Evolutionary conservation across 169 alveolate species (phyloP).

Genomic region (Cryptosporidium canis): DNA sequence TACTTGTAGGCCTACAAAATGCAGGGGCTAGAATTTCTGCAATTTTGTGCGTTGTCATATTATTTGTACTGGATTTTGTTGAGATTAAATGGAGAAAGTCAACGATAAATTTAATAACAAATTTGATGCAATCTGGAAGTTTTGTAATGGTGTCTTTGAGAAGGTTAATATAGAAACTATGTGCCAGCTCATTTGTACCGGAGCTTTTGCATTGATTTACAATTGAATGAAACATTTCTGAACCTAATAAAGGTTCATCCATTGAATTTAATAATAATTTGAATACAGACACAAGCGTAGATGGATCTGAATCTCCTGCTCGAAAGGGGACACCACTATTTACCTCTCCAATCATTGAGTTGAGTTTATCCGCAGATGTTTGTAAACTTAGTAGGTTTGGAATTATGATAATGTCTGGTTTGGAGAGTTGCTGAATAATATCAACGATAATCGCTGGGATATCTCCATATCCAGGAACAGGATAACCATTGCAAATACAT

Average conservation of each 20-base stretch:
- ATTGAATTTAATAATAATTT: conserved; percentile 24
- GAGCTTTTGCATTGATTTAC: conserved; percentile 33
- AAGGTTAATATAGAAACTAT: conserved; percentile 25
- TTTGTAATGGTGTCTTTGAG: conserved; percentile 45
- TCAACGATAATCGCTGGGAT: conserved; percentile 61
- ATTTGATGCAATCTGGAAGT: conserved; percentile 7
- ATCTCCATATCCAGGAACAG: conserved; percentile 42
- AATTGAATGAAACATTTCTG: not conserved
- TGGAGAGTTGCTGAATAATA: conserved; percentile 36
- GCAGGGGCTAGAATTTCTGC: conserved; percentile 64
- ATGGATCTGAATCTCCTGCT: conserved; percentile 38
- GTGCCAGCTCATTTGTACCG: conserved; percentile 49
- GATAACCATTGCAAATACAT: conserved; percentile 30
- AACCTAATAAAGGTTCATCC: conserved; percentile 28
- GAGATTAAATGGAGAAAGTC: conserved; percentile 14
- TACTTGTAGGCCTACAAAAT: conserved; percentile 41
- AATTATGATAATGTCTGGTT: conserved; percentile 34
- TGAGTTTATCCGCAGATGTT: conserved; percentile 25
- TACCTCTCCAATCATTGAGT: conserved; percentile 26
- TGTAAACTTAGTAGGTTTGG: conserved; percentile 32
- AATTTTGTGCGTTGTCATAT: conserved; percentile 58
- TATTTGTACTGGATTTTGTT: conserved; percentile 29
- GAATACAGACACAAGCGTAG: conserved; percentile 50
- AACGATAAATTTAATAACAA: conserved; percentile 14
- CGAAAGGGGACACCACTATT: conserved; percentile 70